Percentiles rank a stretch among this genome's conserved stretches.
Evolutionary conservation across 2,329 filamentous ascomycete species (phyloP).

Genomic region (Claviceps citrina): DNA sequence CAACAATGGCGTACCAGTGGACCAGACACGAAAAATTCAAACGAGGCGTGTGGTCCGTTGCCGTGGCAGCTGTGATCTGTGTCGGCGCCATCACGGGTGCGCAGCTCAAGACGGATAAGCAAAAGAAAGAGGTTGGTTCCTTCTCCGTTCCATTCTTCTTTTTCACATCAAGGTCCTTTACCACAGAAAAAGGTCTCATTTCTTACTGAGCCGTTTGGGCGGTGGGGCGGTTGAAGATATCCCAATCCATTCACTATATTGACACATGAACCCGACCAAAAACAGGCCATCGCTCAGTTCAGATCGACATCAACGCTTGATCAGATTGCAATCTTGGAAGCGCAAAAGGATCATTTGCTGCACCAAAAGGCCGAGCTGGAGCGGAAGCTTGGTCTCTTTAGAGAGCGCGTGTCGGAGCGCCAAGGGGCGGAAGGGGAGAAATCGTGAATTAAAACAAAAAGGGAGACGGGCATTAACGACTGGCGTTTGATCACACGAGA

Average conservation of each 20-base stretch:
- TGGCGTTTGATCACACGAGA: conserved; percentile 4
- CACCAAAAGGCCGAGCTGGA: conserved; percentile 25
- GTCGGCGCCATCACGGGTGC: conserved; percentile 34
- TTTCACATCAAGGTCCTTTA: no score
- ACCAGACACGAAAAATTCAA: conserved; percentile 20
- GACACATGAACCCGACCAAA: neutral
- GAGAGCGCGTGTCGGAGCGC: conserved; percentile 23
- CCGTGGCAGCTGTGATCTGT: conserved; percentile 30
- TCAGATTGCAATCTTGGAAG: conserved; percentile 29
- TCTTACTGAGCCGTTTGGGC: no score
- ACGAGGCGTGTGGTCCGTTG: conserved; percentile 25
- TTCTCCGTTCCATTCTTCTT: no score
- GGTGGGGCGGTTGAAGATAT: no score
- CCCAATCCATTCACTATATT: neutral
- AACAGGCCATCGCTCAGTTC: conserved; percentile 22
- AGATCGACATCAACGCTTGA: conserved; percentile 25
- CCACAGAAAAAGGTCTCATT: no score
- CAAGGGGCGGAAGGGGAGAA: conserved; percentile 14
- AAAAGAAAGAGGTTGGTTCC: conserved; percentile 26
- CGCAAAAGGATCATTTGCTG: conserved; percentile 24
- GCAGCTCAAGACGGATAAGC: conserved; percentile 31
- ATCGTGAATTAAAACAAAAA: no score
- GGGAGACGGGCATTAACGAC: neutral
- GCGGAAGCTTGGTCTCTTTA: conserved; percentile 26
- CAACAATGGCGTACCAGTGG: conserved; percentile 9